These are phyloP conservation scores for Ploettnerulaceae sp. DNA, from an alignment of 2,329 filamentous ascomycete genomes.

Conservation along the genomic window DNA sequence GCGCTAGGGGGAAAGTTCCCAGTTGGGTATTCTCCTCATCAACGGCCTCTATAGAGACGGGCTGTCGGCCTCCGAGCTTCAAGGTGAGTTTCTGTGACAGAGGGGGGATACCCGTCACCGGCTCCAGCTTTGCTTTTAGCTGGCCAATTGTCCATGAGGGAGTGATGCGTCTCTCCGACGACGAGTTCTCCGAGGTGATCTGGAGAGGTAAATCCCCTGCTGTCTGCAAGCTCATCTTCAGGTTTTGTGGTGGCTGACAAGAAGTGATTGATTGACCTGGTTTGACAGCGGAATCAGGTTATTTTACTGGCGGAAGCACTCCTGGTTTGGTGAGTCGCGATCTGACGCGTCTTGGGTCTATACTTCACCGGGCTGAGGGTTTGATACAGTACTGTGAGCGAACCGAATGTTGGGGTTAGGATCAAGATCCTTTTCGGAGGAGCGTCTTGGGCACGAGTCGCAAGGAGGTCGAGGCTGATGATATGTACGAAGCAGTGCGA, in stretches of 20 bases:
- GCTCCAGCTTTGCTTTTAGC: conserved; percentile 83
- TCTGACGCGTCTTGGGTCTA: conserved; percentile 8
- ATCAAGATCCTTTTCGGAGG: neutral
- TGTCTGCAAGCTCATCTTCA: conserved; percentile 34
- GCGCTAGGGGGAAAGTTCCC: conserved; percentile 59
- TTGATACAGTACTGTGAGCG: neutral
- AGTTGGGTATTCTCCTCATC: conserved; percentile 69
- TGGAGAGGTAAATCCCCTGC: conserved; percentile 72
- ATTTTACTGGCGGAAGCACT: conserved; percentile 5
- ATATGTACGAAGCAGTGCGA: neutral
- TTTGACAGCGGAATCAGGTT: neutral
- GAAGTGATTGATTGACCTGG: conserved; percentile 9
- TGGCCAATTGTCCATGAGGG: conserved; percentile 85
- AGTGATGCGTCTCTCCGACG: conserved; percentile 85
- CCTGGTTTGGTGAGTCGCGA: neutral
- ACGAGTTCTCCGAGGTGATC: conserved; percentile 69
- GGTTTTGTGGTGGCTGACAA: conserved; percentile 12
- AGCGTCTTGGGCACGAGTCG: conserved; percentile 3
- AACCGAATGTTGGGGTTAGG: neutral
- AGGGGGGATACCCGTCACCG: conserved; percentile 87
- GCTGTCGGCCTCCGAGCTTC: conserved; percentile 56
- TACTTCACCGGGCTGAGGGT: neutral
- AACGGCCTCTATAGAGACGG: conserved; percentile 59
- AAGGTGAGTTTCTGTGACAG: conserved; percentile 70
- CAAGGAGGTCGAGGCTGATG: conserved; percentile 1